Evolutionary conservation across 345 rosid genomes (phyloP), one percentile per base, ranked within the genome.

Genomic region (Lepidium sativum): DNA sequence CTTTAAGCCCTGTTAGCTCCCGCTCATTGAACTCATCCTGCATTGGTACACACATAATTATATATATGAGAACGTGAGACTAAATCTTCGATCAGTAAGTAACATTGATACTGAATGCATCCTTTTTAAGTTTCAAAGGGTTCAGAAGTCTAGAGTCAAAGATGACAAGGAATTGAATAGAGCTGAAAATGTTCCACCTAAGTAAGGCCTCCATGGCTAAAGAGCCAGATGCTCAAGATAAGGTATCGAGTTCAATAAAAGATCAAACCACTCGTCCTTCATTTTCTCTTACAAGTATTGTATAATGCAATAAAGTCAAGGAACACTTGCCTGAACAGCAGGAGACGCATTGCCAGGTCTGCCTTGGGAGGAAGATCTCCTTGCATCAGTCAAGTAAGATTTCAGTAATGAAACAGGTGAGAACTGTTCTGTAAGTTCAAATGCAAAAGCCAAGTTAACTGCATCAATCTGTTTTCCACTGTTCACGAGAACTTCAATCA

Each of bases 381-480:
- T 84, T 21, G 91, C 85, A 48, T 88, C 99, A 66, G 84, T 83
- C 78, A 95, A 76, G 86, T 88, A 95, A 39, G 91, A 80, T 71
- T 86, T 95, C 51, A 95, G 79, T 53, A 91, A 66, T 50, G 84
- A 80, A 41, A 91, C 96, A 41, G 96, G 96, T 29, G 84, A 70
- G 78, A 95, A 95, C 79, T 78, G 88, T 60, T 80, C 84, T 6
- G 89, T 88, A 40, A 95, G 83, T 80, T 82, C 85, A 81, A 95
- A 95, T 39, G 96, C 95, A 79, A 91, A 95, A 51, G 99, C 97
- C 83, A 91, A 63, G 82, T 91, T 95, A 63, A 95, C 91, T 6
- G 99, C 97, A 83, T 91, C 99, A 49, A 95, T 88, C 65, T 88
- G 99, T 67, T 96, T 91, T 69, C 95, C 98, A 80, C 86, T 83